These are phyloP conservation scores for Polyporus arcularius DNA, from an alignment of 768 basidiomycete species.

Conservation along the genomic window DNA sequence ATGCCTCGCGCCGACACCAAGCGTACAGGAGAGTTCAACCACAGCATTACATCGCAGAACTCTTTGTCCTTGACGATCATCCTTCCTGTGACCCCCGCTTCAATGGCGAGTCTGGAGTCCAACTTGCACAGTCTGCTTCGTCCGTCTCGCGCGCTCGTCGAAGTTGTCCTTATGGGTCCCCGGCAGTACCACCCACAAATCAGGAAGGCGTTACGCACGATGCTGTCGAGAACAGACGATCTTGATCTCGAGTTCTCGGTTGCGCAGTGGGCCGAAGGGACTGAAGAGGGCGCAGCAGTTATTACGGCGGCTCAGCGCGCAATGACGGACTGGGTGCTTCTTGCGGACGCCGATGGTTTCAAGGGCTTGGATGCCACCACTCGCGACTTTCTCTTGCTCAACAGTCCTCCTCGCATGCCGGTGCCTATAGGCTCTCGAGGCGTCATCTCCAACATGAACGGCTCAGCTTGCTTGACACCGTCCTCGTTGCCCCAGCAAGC, in stretches of 20 bases:
- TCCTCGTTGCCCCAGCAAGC: constrained; percentile 39
- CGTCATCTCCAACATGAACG: constrained; percentile 19
- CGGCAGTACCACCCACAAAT: constrained; percentile 35
- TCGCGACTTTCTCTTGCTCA: constrained; percentile 39
- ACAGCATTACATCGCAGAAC: background rate
- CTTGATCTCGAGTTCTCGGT: constrained; percentile 45
- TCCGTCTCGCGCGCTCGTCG: constrained; percentile 36
- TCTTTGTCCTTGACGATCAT: constrained; percentile 26
- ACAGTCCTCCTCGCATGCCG: constrained; percentile 41
- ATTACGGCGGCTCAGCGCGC: constrained; percentile 41
- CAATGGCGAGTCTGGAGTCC: constrained; percentile 35
- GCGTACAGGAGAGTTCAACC: too few species aligned
- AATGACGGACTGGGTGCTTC: constrained; percentile 50
- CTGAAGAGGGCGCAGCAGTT: constrained; percentile 27
- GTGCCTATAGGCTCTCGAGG: constrained; percentile 43
- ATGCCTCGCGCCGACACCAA: too few species aligned
- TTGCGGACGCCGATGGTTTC: constrained; percentile 53
- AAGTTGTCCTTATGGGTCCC: constrained; percentile 52
- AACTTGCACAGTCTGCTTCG: constrained; percentile 43
- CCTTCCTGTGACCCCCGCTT: constrained; percentile 44
- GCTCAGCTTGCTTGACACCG: constrained; percentile 26
- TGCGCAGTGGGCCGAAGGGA: constrained; percentile 29
- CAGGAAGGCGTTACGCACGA: constrained; percentile 37
- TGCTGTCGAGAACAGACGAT: constrained; percentile 30
- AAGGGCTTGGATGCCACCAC: constrained; percentile 33